A percentile compares a stretch with the other conserved stretches of the same genome.
These are phyloP conservation scores for Candida frijolesensis DNA, from an alignment of 1,139 yeast species.

Conservation along the genomic window DNA sequence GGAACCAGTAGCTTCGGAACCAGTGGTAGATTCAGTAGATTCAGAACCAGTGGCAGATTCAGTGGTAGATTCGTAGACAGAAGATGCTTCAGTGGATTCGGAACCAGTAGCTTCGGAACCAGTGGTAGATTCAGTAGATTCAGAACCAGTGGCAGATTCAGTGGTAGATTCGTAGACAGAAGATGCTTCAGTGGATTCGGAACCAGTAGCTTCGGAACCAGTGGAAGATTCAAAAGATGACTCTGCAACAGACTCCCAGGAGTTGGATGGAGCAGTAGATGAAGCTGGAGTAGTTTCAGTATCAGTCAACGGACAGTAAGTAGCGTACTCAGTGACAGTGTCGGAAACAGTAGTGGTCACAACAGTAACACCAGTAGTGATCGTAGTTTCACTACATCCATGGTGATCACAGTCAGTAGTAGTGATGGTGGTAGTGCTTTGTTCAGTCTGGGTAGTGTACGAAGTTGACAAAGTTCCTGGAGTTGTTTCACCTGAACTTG, in stretches of 20 bases:
- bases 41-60: too few relatives aligned
- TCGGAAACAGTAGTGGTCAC: conserved; percentile 22
- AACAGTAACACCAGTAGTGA: conserved; percentile 41
- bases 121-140: conserved; percentile 9
- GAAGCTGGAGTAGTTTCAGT: not conserved
- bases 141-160: conserved; percentile 6
- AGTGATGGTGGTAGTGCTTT: conserved; percentile 21
- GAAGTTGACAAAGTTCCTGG: not conserved
- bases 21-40: not conserved
- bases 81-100: not conserved
- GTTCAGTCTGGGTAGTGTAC: not conserved
- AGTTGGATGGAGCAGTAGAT: conserved; percentile 7
- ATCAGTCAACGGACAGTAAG: conserved; percentile 20
- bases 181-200: conserved; percentile 5
- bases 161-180: not conserved
- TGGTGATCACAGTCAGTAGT: conserved; percentile 24
- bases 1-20: too few relatives aligned
- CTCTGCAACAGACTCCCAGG: not conserved
- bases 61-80: too few relatives aligned
- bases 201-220: conserved; percentile 6
- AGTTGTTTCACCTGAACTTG: too few relatives aligned
- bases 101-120: conserved; percentile 6
- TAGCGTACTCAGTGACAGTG: conserved; percentile 21
- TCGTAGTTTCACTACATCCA: conserved; percentile 29
- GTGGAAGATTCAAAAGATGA: conserved; percentile 9